Conservation (phyloP, 805 yeast species). For the Ogataea chonburiensis region DNA sequence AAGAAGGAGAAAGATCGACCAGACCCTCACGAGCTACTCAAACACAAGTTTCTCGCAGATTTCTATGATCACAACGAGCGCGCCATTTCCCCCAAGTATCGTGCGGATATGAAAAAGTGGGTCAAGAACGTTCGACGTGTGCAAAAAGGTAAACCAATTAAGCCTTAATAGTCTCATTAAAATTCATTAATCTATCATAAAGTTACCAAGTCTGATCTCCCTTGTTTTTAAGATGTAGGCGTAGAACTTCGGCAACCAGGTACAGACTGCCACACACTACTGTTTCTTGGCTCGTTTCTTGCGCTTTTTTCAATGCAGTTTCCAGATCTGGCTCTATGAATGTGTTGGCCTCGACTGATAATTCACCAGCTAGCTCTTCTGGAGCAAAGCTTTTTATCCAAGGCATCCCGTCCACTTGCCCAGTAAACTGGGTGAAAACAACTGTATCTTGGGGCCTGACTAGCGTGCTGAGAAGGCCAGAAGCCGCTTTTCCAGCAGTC, state of each 20-base stretch:
- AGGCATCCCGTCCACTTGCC: slow-evolving; percentile 83
- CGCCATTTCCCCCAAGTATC: slow-evolving; percentile 23
- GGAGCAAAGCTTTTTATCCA: slow-evolving; percentile 65
- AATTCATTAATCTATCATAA: slow-evolving; percentile 3
- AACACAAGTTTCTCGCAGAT: slow-evolving; percentile 34
- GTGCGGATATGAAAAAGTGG: slow-evolving; percentile 35
- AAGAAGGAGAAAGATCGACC: slow-evolving; percentile 72
- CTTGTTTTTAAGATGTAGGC: slow-evolving; percentile 28
- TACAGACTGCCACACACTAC: slow-evolving; percentile 74
- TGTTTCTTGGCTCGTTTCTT: slow-evolving; percentile 22
- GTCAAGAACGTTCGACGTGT: slow-evolving; percentile 37
- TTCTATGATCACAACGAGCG: slow-evolving; percentile 35
- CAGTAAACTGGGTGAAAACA: slow-evolving; percentile 59
- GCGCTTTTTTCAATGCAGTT: slow-evolving; percentile 30
- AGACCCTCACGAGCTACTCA: slow-evolving; percentile 67
- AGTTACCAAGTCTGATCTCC: slow-evolving; percentile 6
- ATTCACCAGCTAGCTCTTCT: slow-evolving; percentile 30
- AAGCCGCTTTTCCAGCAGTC: slow-evolving; percentile 67
- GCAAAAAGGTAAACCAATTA: slow-evolving; percentile 36
- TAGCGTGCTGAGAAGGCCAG: slow-evolving; percentile 49
- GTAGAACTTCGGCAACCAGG: slow-evolving; percentile 55
- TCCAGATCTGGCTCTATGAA: slow-evolving; percentile 25
- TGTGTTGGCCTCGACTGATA: slow-evolving; percentile 29
- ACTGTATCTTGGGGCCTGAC: slow-evolving; percentile 52
- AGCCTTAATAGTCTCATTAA: slow-evolving; percentile 6